A percentile compares a stretch with the other conserved stretches of the same genome.
phyloP scores from a whole-genome alignment of 2,329 filamentous ascomycete species.

The Ascochyta pisi region DNA sequence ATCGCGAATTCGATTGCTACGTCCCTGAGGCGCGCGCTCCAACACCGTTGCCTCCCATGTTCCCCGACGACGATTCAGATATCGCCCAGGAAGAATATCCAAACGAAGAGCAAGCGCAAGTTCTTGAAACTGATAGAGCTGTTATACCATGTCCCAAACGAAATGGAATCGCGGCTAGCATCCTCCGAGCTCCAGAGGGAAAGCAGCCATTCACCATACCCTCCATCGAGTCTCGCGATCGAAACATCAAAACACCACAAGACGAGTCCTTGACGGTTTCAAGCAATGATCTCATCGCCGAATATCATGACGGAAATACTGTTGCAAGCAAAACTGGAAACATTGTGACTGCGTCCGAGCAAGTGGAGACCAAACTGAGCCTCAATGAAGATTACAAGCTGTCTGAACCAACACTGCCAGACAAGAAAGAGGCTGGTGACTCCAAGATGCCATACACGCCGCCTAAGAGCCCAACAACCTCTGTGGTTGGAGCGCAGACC shows the following conservation, averaged over 20 bases:
- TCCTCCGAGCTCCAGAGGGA: background rate
- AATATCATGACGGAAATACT: background rate
- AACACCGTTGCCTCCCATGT: constrained; percentile 29
- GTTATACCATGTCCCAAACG: background rate
- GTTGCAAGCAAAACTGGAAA: constrained; percentile 19
- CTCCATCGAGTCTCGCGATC: background rate
- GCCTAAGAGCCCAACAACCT: constrained; percentile 6
- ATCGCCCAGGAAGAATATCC: background rate
- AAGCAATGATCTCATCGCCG: background rate
- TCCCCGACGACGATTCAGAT: constrained; percentile 10
- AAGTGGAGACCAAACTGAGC: constrained; percentile 5
- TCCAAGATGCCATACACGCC: constrained; percentile 10
- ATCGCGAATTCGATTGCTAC: constrained; percentile 26
- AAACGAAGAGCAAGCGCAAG: background rate
- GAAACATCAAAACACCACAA: background rate
- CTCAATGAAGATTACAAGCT: constrained; percentile 18
- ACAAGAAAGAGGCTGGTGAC: background rate
- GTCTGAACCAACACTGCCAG: background rate
- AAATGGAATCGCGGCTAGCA: background rate
- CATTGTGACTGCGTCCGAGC: constrained; percentile 17
- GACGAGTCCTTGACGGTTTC: constrained; percentile 7
- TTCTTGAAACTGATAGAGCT: no score
- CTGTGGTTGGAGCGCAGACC: no score
- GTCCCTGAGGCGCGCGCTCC: constrained; percentile 27
- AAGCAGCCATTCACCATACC: background rate